Conservation (phyloP, 1,284 basidiomycete species). For the Athelia psychrophila region DNA sequence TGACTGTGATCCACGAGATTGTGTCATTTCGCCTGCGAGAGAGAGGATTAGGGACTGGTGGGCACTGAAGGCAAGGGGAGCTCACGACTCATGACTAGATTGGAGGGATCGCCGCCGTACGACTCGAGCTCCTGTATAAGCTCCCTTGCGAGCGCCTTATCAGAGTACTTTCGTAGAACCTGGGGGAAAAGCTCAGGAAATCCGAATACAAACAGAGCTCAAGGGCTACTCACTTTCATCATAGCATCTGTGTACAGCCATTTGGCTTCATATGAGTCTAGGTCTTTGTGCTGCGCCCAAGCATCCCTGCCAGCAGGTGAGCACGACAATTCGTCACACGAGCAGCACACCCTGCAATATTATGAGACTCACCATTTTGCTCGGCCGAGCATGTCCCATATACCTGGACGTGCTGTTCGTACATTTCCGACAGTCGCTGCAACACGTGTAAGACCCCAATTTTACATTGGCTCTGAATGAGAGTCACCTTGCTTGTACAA, state of each 20-base stretch:
- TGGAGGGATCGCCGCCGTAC: constrained; percentile 68
- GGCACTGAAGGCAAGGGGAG: constrained; percentile 7
- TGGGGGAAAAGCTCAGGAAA: constrained; percentile 28
- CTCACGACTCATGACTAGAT: constrained; percentile 70
- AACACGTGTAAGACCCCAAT: constrained; percentile 9
- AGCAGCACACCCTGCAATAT: not conserved
- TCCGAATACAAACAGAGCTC: not conserved
- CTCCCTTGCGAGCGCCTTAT: constrained; percentile 74
- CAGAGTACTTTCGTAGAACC: constrained; percentile 82
- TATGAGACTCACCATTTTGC: constrained; percentile 81
- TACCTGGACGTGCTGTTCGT: constrained; percentile 73
- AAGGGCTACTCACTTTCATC: constrained; percentile 57
- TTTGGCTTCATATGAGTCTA: constrained; percentile 81
- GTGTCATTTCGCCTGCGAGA: constrained; percentile 41
- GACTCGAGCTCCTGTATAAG: constrained; percentile 84
- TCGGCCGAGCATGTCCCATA: constrained; percentile 90
- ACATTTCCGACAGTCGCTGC: constrained; percentile 90
- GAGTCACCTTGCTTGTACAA: constrained; percentile 87
- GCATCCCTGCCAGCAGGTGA: constrained; percentile 72
- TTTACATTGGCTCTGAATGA: constrained; percentile 4
- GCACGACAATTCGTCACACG: constrained; percentile 7
- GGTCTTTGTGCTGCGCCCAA: constrained; percentile 89
- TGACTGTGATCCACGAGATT: constrained; percentile 53
- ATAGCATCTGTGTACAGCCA: constrained; percentile 88
- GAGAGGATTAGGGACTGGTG: constrained; percentile 2